phyloP scores from a whole-genome alignment of 176 grass and related monocot species.

The Oryza rufipogon region DNA sequence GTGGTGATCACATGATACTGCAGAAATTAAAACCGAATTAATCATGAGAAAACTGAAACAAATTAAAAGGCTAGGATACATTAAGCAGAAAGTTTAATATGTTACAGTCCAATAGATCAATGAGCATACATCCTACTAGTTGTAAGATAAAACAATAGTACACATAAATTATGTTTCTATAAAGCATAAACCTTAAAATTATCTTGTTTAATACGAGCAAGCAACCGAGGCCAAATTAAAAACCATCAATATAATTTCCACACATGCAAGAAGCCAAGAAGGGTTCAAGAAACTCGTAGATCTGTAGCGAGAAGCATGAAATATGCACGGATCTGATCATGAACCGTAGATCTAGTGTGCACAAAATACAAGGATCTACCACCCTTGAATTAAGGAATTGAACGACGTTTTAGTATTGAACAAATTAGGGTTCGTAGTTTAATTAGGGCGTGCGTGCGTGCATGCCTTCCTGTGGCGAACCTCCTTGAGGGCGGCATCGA shows the following conservation, averaged over 20 bases:
- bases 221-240: neutral
- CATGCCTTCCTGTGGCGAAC: constrained; percentile 81
- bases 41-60: constrained; percentile 4
- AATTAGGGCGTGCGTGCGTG: constrained; percentile 11
- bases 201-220: neutral
- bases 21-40: constrained; percentile 30
- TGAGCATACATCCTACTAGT: neutral
- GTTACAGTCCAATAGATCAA: neutral
- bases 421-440: constrained; percentile 28
- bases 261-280: neutral
- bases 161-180: too few relatives aligned
- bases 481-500: constrained; percentile 72
- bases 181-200: too few relatives aligned
- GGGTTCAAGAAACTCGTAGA: neutral
- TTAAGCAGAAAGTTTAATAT: neutral
- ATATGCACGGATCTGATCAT: constrained; percentile 45
- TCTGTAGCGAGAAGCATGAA: constrained; percentile 33
- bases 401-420: neutral
- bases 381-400: neutral
- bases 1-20: constrained; percentile 90
- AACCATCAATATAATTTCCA: neutral
- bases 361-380: neutral
- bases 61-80: neutral
- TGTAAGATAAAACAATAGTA: too few relatives aligned
- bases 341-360: neutral